Evolutionary conservation across 2,329 filamentous ascomycete genomes (phyloP), one percentile per base, ranked within the genome.

Genomic region (Elsinoe perseae): DNA sequence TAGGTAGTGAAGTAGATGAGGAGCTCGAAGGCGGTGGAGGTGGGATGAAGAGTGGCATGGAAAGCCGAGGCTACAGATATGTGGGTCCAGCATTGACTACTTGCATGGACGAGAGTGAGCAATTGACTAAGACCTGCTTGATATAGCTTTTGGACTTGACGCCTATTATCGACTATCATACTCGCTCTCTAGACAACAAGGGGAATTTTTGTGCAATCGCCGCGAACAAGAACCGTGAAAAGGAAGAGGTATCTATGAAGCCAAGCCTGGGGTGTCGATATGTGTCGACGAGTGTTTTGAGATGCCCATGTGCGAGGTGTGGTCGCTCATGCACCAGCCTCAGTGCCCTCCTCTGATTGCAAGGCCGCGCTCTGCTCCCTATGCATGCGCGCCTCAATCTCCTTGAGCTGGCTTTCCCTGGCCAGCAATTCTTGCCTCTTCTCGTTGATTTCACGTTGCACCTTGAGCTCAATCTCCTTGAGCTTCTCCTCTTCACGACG

Each of bases 401-500:
- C 93, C 75, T 93, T 92, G 66, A 98, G 84, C 78, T 98, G 93
- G 69, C 90, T 95, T 79, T 98, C 93, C 73, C 93, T 90, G 63
- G 93, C 93, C 75, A 98, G 73, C 61, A 98, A 82, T 76, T 98
- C 93, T 78, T 98, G 93, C 77, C 93, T 86, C 84, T 98, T 98
- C 83, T 97, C 93, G 77, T 96, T 95, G 79, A 98, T 98, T 77
- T 98, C 93, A 71, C 93, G 89, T 79, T 98, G 93, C 61, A 98
- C 93, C 85, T 98, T 98, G 79, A 96, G 80, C 73, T 98, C 93
- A 72, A 98, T 97, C 79, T 98, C 93, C 74, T 93, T 89, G 62
- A 98, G 86, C 81, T 98, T 98, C 86, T 98, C 93, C 79, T 98
- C 93, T 76, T 98, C 93, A 69, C 93, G 90, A 70, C 93, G 89